Conservation (phyloP, 306 rosid genomes). For the Abrus precatorius region DNA sequence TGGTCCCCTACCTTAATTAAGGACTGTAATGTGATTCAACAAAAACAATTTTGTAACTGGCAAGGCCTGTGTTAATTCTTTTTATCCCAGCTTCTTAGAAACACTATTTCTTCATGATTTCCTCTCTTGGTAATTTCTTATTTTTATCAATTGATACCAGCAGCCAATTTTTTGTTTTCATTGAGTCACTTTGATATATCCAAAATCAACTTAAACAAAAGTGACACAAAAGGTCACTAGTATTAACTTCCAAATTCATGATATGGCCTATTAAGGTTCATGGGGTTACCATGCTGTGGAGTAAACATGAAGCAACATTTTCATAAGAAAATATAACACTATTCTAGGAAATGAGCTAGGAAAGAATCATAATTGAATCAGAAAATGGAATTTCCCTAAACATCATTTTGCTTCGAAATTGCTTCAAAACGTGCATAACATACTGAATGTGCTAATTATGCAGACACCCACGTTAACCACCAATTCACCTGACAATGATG, state of each 20-base stretch:
- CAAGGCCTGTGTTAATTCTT: conserved; percentile 56
- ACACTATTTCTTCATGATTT: not conserved
- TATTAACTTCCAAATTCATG: conserved; percentile 8
- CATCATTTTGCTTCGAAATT: conserved; percentile 55
- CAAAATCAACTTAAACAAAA: conserved; percentile 23
- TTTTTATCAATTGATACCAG: not conserved
- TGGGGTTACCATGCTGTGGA: not conserved
- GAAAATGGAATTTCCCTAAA: conserved; percentile 32
- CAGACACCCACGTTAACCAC: conserved; percentile 53
- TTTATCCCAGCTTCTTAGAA: conserved; percentile 11
- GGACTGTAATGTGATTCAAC: conserved; percentile 33
- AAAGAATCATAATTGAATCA: conserved; percentile 36
- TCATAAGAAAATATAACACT: conserved; percentile 5
- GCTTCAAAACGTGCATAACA: conserved; percentile 57
- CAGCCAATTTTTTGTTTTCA: conserved; percentile 10
- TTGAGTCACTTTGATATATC: not conserved
- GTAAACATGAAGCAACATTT: conserved; percentile 50
- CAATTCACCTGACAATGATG: conserved; percentile 50
- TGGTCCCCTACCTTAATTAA: conserved; percentile 62
- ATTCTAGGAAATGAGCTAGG: conserved; percentile 26
- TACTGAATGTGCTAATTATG: conserved; percentile 49
- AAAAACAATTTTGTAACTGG: conserved; percentile 48
- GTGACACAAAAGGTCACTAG: not conserved
- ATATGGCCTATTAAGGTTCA: conserved; percentile 25
- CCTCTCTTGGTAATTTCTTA: not conserved